Base-by-base conservation (phyloP, 2,329 filamentous ascomycete species). In the Fusarium bulbicola region DNA sequence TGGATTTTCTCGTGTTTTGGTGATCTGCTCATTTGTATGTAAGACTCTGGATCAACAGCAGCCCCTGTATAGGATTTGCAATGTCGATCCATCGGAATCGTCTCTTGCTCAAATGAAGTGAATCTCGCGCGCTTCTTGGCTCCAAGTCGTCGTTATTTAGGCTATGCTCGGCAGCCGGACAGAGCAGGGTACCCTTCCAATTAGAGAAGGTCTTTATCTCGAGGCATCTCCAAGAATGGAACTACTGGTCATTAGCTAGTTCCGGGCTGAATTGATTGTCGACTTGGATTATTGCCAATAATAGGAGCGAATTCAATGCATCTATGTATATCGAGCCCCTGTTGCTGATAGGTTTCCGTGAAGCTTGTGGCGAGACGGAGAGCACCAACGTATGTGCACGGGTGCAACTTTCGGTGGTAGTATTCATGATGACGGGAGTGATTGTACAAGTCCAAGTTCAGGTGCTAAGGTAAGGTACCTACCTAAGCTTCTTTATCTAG, bases 31-130 rank as follows among this genome's bases (percentile, higher is more conserved):
- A 52, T 36, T 43, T 52, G 40, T 26, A 26, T 39, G 34, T 47
- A 57, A 63, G 40, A 42, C 32, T 59, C 42, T 43, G 15, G 36
- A 24, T 47, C 32, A 63, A 53, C 60, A 34, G 39, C 45, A 53
- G 32, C 46, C 53, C 58, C 30, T 50, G 70, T 39, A 34, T 39
- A 66, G 70, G 53, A 62, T 58, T 49, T 36, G 59, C 45, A 73
- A 75, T 73, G 76, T 68, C 65, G 73, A 77, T 77, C 76, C 28
- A 49, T 74, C 56, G 60, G 66, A 60, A 62, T 60, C 63, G 60
- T 66, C 54, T 68, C 58, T 72, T 57, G 45, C 57, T 66, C 68
- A 75, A 75, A 74, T 72, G 68, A 74, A 68, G 68, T 50, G 59
- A 42, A 62, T 67, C 65, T 60, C 50, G 53, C 63, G 46, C 63